Percentiles rank a stretch among this genome's conserved stretches.
These are phyloP conservation scores for Geranium brycei DNA, from an alignment of 345 rosid species.

Conservation along the genomic window DNA sequence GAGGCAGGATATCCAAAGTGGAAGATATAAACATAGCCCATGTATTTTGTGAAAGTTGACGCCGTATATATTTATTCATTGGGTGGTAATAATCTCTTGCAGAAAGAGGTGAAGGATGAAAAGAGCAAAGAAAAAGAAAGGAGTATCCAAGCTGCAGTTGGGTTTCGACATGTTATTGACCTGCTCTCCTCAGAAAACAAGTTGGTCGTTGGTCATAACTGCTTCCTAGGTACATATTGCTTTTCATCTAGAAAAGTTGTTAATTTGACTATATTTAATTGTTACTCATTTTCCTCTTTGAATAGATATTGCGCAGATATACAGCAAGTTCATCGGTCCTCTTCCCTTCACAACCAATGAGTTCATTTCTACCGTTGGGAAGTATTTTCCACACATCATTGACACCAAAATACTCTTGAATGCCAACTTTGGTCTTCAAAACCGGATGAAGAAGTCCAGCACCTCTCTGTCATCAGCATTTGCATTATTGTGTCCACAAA, in stretches of 20 bases:
- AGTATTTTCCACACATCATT: constrained; percentile 51
- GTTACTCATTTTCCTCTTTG: constrained; percentile 10
- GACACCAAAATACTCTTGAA: constrained; percentile 88
- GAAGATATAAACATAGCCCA: background rate
- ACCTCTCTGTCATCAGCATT: constrained; percentile 73
- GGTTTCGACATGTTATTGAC: constrained; percentile 87
- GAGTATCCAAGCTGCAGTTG: constrained; percentile 54
- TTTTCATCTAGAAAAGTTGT: background rate
- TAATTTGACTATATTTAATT: no score
- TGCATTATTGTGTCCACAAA: constrained; percentile 54
- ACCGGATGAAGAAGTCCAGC: constrained; percentile 49
- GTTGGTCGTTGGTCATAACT: constrained; percentile 89
- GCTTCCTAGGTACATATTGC: constrained; percentile 58
- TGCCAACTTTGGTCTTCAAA: constrained; percentile 31
- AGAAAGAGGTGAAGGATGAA: constrained; percentile 71
- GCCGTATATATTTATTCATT: background rate
- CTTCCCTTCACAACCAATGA: constrained; percentile 69
- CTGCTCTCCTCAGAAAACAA: constrained; percentile 67
- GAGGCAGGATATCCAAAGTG: no score
- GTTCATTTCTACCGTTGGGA: constrained; percentile 45
- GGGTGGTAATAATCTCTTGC: constrained; percentile 4
- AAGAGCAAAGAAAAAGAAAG: constrained; percentile 30
- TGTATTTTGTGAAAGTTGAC: background rate
- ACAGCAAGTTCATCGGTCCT: constrained; percentile 69
- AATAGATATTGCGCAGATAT: constrained; percentile 79